phyloP scores from a whole-genome alignment of 768 basidiomycete species.

The Cystobasidium onofrii region DNA sequence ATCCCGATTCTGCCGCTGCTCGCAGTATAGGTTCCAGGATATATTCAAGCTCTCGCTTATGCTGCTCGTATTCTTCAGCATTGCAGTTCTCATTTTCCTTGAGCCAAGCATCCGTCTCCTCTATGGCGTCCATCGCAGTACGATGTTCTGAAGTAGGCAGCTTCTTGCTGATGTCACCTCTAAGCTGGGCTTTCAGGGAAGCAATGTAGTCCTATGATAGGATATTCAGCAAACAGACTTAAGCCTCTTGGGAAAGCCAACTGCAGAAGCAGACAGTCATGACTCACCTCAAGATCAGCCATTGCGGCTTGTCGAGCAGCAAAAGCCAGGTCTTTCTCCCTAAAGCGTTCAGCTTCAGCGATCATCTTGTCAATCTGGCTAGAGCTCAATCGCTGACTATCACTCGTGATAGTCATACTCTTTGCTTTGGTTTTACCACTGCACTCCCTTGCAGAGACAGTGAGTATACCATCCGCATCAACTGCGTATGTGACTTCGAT shows the following conservation, averaged over 20 bases:
- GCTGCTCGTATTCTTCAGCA: background rate
- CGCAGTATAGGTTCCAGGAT: background rate
- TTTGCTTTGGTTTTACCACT: constrained; percentile 33
- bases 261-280: too few relatives aligned
- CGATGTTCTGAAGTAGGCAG: background rate
- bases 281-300: constrained; percentile 74
- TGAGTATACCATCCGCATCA: constrained; percentile 84
- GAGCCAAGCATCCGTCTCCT: background rate
- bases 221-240: too few relatives aligned
- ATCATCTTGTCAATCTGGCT: constrained; percentile 99
- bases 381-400: constrained; percentile 91
- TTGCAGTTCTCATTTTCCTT: background rate
- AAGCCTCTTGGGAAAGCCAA: constrained; percentile 85
- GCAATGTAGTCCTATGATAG: background rate
- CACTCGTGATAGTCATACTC: constrained; percentile 86
- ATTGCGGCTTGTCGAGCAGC: constrained; percentile 73
- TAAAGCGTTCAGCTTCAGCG: constrained; percentile 83
- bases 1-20: constrained; percentile 56
- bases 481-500: constrained; percentile 97
- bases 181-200: background rate
- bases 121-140: background rate
- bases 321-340: constrained; percentile 54
- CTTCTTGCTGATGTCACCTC: background rate
- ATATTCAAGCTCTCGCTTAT: background rate
- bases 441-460: constrained; percentile 75